These are phyloP conservation scores for Polytrichum commune DNA, from an alignment of 225 moss, liverwort and hornwort species.

Conservation along the genomic window DNA sequence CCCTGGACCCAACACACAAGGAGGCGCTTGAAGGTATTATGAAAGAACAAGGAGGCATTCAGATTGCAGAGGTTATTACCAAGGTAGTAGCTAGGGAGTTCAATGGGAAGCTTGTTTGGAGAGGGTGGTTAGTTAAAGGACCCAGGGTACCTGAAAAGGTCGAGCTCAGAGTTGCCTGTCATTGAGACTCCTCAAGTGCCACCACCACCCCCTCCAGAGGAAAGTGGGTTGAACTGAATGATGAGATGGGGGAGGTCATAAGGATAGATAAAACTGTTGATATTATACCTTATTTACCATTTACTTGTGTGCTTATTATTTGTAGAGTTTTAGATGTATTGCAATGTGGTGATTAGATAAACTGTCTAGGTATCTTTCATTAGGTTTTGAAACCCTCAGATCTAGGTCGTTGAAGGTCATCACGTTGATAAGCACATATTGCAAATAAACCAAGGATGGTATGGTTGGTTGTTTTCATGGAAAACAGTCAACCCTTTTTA, in stretches of 20 bases:
- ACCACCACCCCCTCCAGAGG: constrained; percentile 55
- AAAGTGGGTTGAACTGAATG: constrained; percentile 83
- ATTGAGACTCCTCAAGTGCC: constrained; percentile 48
- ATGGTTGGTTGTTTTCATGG: no score
- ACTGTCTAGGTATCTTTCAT: constrained; percentile 14
- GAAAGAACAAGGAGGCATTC: constrained; percentile 78
- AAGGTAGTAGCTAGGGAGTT: constrained; percentile 82
- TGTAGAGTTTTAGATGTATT: constrained; percentile 12
- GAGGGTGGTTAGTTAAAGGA: constrained; percentile 80
- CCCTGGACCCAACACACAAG: constrained; percentile 94
- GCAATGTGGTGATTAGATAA: constrained; percentile 14
- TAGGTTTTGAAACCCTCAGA: not conserved
- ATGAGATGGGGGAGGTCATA: constrained; percentile 79
- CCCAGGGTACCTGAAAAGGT: constrained; percentile 63
- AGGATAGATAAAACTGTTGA: not conserved
- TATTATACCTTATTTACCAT: constrained; percentile 7
- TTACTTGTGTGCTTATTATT: constrained; percentile 21
- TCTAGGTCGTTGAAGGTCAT: no score
- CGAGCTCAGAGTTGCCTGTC: constrained; percentile 47
- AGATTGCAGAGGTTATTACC: constrained; percentile 75
- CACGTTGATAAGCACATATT: no score
- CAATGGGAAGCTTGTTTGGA: constrained; percentile 96
- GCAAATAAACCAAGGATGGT: no score
- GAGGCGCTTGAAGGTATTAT: constrained; percentile 94
- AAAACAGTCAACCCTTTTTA: not conserved